phyloP scores from a whole-genome alignment of 1,284 basidiomycete species.

The Hemileia vastatrix region DNA sequence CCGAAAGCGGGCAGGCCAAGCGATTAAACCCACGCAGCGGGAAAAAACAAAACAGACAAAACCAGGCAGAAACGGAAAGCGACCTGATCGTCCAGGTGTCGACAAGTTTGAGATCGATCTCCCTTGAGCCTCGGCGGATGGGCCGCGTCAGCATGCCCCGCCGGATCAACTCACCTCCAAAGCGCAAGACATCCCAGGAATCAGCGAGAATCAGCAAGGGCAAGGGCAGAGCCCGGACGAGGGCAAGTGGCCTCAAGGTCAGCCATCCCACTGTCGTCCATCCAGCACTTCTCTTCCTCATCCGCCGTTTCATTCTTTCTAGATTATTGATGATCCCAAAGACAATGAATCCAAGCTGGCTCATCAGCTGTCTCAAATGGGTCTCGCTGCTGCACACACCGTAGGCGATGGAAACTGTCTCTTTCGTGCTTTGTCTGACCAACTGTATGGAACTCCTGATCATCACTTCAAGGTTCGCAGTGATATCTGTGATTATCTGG shows the following conservation, averaged over 20 bases:
- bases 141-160: no score
- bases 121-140: no score
- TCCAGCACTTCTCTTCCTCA: not conserved
- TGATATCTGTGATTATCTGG: constrained; percentile 73
- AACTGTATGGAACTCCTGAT: constrained; percentile 65
- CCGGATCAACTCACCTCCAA: no score
- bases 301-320: not conserved
- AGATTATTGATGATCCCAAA: constrained; percentile 15
- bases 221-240: constrained; percentile 15
- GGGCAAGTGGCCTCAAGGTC: constrained; percentile 18
- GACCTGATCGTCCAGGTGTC: no score
- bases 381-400: constrained; percentile 47
- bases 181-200: no score
- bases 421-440: constrained; percentile 66
- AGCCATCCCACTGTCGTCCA: no score
- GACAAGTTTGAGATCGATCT: no score
- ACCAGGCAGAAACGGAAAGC: no score
- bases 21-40: no score
- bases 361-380: constrained; percentile 27
- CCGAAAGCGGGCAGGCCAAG: no score
- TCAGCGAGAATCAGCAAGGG: no score
- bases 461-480: constrained; percentile 61
- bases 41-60: no score
- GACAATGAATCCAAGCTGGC: constrained; percentile 5
- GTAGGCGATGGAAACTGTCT: constrained; percentile 79